Percentiles rank a stretch among this genome's conserved stretches.
phyloP scores from a whole-genome alignment of 1,139 yeast genomes.

The Geotrichum aggregatum region DNA sequence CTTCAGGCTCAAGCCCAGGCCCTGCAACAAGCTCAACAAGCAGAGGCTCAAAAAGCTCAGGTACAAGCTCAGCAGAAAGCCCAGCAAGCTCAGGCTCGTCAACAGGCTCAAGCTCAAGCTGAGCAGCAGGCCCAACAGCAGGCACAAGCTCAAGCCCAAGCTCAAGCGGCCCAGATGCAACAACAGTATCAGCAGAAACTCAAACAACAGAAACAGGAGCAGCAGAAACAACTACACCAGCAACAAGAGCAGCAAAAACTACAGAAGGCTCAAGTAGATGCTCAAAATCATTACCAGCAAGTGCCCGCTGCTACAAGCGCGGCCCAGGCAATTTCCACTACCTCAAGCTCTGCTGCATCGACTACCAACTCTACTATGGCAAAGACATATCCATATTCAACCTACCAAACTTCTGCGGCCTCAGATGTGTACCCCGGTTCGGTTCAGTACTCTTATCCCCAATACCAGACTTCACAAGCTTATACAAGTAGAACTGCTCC shows the following conservation, averaged over 20 bases:
- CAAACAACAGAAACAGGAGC: conserved; percentile 2
- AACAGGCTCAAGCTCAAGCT: not conserved
- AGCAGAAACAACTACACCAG: conserved; percentile 5
- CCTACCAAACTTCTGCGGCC: not conserved
- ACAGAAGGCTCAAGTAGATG: conserved; percentile 61
- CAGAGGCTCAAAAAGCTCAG: conserved; percentile 2
- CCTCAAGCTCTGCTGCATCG: conserved; percentile 42
- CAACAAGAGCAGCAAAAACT: conserved; percentile 4
- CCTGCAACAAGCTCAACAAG: not conserved
- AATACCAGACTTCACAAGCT: not conserved
- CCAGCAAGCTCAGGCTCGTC: conserved; percentile 1
- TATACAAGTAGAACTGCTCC: not conserved
- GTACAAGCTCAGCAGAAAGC: not conserved
- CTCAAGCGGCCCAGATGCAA: not conserved
- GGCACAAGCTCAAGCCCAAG: conserved; percentile 2
- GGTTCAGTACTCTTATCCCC: not conserved
- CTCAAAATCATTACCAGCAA: conserved; percentile 27
- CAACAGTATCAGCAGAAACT: conserved; percentile 5
- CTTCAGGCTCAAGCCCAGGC: conserved; percentile 6
- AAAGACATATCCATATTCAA: not conserved
- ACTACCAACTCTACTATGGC: not conserved
- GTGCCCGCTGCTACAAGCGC: not conserved
- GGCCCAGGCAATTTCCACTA: no score
- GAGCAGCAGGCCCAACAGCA: conserved; percentile 8
- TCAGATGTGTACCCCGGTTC: not conserved